These are phyloP conservation scores for Aspergillus bridgeri DNA, from an alignment of 495 filamentous ascomycete genomes.

Conservation along the genomic window DNA sequence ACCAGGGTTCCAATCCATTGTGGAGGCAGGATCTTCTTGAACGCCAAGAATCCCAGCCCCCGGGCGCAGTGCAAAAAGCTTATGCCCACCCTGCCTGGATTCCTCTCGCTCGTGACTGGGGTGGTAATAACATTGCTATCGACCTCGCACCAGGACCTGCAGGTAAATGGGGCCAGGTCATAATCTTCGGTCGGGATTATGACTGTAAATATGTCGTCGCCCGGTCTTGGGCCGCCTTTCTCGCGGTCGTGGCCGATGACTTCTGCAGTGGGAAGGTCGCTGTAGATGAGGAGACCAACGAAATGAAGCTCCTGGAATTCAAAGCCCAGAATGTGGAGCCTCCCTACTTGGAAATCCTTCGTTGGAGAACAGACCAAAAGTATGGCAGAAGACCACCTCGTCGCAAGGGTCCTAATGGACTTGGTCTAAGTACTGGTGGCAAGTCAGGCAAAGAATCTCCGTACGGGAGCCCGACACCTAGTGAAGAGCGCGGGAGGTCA, in stretches of 20 bases:
- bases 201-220: conserved; percentile 97
- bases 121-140: conserved; percentile 92
- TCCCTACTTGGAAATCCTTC: conserved; percentile 88
- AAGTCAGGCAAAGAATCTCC: conserved; percentile 46
- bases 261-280: conserved; percentile 79
- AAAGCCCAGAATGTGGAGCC: conserved; percentile 84
- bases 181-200: conserved; percentile 95
- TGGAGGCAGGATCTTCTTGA: conserved; percentile 86
- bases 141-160: conserved; percentile 90
- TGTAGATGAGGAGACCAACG: conserved; percentile 86
- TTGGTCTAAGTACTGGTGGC: conserved; percentile 37
- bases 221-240: conserved; percentile 84
- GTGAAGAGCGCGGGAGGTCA: conserved; percentile 52
- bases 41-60: conserved; percentile 84
- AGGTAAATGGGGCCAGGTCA: conserved; percentile 93
- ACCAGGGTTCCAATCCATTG: conserved; percentile 52
- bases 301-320: conserved; percentile 90
- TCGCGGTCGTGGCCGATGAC: conserved; percentile 87
- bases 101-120: conserved; percentile 94
- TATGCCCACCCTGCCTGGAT: conserved; percentile 97
- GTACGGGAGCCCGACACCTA: conserved; percentile 50
- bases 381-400: conserved; percentile 63
- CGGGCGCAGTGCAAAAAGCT: conserved; percentile 80
- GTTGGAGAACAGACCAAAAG: conserved; percentile 93
- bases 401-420: conserved; percentile 42